A percentile compares a stretch with the other conserved stretches of the same genome.
phyloP scores from a whole-genome alignment of 176 grass and related monocot species.

The Chrysopogon serrulatus region DNA sequence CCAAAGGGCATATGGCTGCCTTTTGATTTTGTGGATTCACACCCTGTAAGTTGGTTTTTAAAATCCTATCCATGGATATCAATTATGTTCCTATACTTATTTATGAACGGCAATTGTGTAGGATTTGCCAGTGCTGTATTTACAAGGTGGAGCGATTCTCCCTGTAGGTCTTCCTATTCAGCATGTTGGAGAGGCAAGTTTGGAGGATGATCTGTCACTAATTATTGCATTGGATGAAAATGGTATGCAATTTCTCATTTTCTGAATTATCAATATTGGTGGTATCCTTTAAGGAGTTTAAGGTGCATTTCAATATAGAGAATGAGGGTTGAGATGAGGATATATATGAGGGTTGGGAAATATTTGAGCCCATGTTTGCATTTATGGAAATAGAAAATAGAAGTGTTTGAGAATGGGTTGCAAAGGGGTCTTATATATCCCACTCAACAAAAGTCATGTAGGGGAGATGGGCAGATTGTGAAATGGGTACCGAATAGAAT shows the following conservation, averaged over 20 bases:
- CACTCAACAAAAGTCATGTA: background rate
- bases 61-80: background rate
- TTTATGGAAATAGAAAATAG: background rate
- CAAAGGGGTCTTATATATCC: background rate
- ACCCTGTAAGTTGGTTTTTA: conserved; percentile 59
- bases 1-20: conserved; percentile 72
- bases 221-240: conserved; percentile 77
- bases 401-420: background rate
- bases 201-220: conserved; percentile 74
- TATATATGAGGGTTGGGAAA: background rate
- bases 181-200: conserved; percentile 71
- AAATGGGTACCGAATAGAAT: background rate
- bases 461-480: background rate
- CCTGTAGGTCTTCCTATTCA: conserved; percentile 61
- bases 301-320: background rate
- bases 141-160: conserved; percentile 83
- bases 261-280: background rate
- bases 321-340: background rate
- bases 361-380: background rate
- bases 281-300: background rate
- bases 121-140: conserved; percentile 76
- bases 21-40: conserved; percentile 85
- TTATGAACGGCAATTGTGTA: conserved; percentile 17
- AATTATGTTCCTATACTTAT: background rate
- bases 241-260: conserved; percentile 37